Evolutionary conservation across 306 rosid genomes (phyloP).

Genomic region (Quercus parvula): DNA sequence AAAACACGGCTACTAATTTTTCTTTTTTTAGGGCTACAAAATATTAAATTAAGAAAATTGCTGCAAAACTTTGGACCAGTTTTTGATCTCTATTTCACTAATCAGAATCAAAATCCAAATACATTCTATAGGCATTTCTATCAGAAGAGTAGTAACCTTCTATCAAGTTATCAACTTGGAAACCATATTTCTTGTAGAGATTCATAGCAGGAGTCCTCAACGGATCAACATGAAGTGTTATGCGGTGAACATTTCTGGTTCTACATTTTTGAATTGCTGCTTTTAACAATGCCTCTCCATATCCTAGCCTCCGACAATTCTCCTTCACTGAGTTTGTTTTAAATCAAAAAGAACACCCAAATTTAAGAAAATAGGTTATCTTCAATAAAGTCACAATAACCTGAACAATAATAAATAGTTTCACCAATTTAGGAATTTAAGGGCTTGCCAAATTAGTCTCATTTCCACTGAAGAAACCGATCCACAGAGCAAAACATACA

Average conservation of each 20-base stretch:
- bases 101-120: slow-evolving; percentile 53
- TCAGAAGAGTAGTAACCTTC: slow-evolving; percentile 73
- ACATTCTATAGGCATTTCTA: slow-evolving; percentile 82
- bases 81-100: slow-evolving; percentile 10
- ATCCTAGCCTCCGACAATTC: slow-evolving; percentile 68
- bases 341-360: slow-evolving; percentile 1
- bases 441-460: background rate
- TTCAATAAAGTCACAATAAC: background rate
- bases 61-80: background rate
- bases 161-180: slow-evolving; percentile 61
- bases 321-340: slow-evolving; percentile 58
- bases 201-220: slow-evolving; percentile 58
- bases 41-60: background rate
- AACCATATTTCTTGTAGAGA: slow-evolving; percentile 77
- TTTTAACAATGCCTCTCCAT: slow-evolving; percentile 70
- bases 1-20: background rate
- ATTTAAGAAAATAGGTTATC: background rate
- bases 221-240: slow-evolving; percentile 87
- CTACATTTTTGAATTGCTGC: slow-evolving; percentile 78
- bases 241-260: slow-evolving; percentile 58
- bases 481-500: background rate
- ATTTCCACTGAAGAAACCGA: background rate
- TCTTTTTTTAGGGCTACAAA: background rate
- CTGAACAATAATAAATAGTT: background rate
- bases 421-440: background rate